Evolutionary conservation across 163 green algal species (phyloP).

Genomic region (Scenedesmus sp.): DNA sequence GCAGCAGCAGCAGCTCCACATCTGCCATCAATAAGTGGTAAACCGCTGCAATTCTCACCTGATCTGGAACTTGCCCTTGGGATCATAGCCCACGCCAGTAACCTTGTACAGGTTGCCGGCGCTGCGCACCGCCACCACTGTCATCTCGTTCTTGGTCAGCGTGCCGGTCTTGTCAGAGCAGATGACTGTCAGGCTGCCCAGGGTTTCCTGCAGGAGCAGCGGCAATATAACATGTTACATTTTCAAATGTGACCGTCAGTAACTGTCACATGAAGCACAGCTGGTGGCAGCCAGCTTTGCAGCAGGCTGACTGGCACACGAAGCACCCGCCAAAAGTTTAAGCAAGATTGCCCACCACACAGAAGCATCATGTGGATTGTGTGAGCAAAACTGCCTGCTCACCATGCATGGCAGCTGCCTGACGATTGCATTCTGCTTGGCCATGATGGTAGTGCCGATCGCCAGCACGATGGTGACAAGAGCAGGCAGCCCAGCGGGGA

Average conservation of each 20-base stretch:
- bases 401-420: slow-evolving; percentile 67
- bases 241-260: too few relatives aligned
- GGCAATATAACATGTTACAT: neutral
- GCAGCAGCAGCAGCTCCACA: neutral
- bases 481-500: slow-evolving; percentile 80
- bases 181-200: slow-evolving; percentile 72
- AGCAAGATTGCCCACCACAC: neutral
- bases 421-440: slow-evolving; percentile 71
- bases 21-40: neutral
- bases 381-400: neutral
- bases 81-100: slow-evolving; percentile 60
- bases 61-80: slow-evolving; percentile 46
- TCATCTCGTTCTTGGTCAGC: slow-evolving; percentile 68
- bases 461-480: slow-evolving; percentile 78
- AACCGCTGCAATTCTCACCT: too few relatives aligned
- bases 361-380: neutral
- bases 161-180: slow-evolving; percentile 76
- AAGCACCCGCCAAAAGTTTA: too few relatives aligned
- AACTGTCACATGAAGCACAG: too few relatives aligned
- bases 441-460: slow-evolving; percentile 60
- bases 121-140: slow-evolving; percentile 54
- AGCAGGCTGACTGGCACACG: too few relatives aligned
- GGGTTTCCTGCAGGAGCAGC: slow-evolving; percentile 41
- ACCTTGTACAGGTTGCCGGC: slow-evolving; percentile 49
- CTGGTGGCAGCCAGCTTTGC: too few relatives aligned